These are phyloP conservation scores for Nitzschia sp. DNA, from an alignment of 108 stramenopile genomes.

Conservation along the genomic window DNA sequence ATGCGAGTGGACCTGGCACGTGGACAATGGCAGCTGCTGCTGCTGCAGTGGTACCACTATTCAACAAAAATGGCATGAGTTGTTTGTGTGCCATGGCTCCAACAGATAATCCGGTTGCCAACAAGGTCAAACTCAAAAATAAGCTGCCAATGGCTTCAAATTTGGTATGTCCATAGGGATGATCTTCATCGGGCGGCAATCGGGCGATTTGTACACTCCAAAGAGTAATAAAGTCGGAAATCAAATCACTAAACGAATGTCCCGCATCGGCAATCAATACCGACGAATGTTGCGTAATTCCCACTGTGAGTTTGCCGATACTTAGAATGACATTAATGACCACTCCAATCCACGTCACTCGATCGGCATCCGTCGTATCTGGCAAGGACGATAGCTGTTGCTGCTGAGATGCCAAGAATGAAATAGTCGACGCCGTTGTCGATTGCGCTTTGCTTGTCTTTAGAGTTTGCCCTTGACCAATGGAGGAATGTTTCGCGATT, in stretches of 20 bases:
- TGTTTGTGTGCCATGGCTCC: constrained; percentile 75
- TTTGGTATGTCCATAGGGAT: constrained; percentile 98
- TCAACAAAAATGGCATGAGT: constrained; percentile 47
- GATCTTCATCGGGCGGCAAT: constrained; percentile 89
- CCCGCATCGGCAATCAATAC: constrained; percentile 96
- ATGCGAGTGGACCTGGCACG: constrained; percentile 70
- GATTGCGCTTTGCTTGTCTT: too few species aligned
- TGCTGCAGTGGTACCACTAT: constrained; percentile 35
- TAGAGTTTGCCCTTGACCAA: constrained; percentile 22
- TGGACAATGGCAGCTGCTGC: constrained; percentile 43
- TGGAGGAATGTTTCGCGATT: constrained; percentile 29
- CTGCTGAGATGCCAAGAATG: constrained; percentile 22
- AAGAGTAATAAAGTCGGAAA: constrained; percentile 93
- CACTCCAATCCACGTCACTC: constrained; percentile 85
- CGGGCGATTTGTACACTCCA: constrained; percentile 87
- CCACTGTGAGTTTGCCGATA: constrained; percentile 79
- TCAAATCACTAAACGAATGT: constrained; percentile 90
- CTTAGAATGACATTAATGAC: constrained; percentile 78
- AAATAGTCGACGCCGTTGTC: constrained; percentile 8
- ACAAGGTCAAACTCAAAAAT: constrained; percentile 87
- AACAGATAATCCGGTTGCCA: constrained; percentile 87
- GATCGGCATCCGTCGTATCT: constrained; percentile 77
- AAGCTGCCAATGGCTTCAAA: constrained; percentile 93
- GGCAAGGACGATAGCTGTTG: constrained; percentile 3
- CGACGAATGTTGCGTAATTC: constrained; percentile 78